These are phyloP conservation scores for Barnettozyma populi DNA, from an alignment of 805 yeast species.

Conservation along the genomic window DNA sequence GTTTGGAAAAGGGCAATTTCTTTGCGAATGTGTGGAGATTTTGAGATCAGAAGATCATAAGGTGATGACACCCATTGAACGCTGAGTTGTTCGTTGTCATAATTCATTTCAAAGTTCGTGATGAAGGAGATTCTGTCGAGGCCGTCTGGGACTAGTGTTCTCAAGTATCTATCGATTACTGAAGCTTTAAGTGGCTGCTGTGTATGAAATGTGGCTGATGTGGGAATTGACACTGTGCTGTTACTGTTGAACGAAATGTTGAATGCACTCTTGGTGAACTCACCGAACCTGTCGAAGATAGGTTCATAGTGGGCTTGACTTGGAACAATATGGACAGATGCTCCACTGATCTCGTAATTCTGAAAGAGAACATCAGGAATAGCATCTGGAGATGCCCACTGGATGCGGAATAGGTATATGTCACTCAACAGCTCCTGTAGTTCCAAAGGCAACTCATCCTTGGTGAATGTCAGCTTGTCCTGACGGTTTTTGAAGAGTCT, in stretches of 20 bases:
- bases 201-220: conserved; percentile 20
- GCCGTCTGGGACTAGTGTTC: conserved; percentile 8
- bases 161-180: conserved; percentile 15
- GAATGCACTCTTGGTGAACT: conserved; percentile 10
- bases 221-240: conserved; percentile 17
- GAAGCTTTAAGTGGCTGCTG: conserved; percentile 14
- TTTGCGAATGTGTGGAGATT: conserved; percentile 12
- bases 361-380: conserved; percentile 12
- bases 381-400: conserved; percentile 13
- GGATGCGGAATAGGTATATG: conserved; percentile 17
- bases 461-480: conserved; percentile 15
- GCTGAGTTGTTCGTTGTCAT: conserved; percentile 10
- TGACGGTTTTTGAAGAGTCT: conserved; percentile 17
- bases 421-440: conserved; percentile 10
- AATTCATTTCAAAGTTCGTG: conserved; percentile 17
- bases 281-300: conserved; percentile 18
- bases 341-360: conserved; percentile 17
- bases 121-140: conserved; percentile 19
- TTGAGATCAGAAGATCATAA: conserved; percentile 12
- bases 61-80: conserved; percentile 21
- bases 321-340: conserved; percentile 19
- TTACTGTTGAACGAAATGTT: conserved; percentile 12
- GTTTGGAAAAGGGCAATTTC: conserved; percentile 23
- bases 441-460: conserved; percentile 17
- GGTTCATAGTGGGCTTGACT: conserved; percentile 17